phyloP scores from a whole-genome alignment of 805 yeast genomes.

The Saccharomyces jurei region DNA sequence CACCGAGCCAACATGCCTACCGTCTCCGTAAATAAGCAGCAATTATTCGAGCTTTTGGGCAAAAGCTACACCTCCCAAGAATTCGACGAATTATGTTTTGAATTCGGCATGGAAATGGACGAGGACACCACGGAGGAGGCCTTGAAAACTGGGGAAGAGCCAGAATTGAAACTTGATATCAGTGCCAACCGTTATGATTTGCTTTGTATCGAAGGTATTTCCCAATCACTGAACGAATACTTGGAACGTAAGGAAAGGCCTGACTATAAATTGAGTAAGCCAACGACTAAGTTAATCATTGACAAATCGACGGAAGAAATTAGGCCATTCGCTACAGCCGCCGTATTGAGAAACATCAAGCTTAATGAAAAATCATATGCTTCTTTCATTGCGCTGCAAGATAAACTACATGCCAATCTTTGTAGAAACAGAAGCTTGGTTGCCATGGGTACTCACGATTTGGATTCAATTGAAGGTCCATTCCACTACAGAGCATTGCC shows the following conservation, averaged over 20 bases:
- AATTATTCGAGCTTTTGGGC: conserved; percentile 75
- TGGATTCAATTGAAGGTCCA: conserved; percentile 70
- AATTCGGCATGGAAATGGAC: conserved; percentile 94
- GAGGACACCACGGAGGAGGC: conserved; percentile 82
- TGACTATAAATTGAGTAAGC: conserved; percentile 51
- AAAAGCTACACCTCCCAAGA: conserved; percentile 70
- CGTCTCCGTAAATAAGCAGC: conserved; percentile 88
- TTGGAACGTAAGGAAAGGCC: conserved; percentile 66
- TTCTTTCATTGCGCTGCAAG: conserved; percentile 92
- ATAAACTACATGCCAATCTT: conserved; percentile 86
- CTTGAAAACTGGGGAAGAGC: conserved; percentile 44
- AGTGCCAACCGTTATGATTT: conserved; percentile 98
- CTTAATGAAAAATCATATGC: conserved; percentile 84
- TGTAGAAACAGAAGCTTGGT: conserved; percentile 97
- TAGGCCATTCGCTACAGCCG: conserved; percentile 93
- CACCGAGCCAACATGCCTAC: conserved; percentile 68
- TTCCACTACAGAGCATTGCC: conserved; percentile 80
- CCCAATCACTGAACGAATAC: conserved; percentile 88
- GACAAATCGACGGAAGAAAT: conserved; percentile 63
- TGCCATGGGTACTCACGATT: conserved; percentile 97
- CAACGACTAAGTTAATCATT: conserved; percentile 62
- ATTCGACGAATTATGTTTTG: conserved; percentile 94
- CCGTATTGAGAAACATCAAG: conserved; percentile 75
- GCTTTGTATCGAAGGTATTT: conserved; percentile 96
- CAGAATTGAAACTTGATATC: conserved; percentile 93